Evolutionary conservation across 2,329 filamentous ascomycete species (phyloP).

Genomic region (Diplodia sapinea): DNA sequence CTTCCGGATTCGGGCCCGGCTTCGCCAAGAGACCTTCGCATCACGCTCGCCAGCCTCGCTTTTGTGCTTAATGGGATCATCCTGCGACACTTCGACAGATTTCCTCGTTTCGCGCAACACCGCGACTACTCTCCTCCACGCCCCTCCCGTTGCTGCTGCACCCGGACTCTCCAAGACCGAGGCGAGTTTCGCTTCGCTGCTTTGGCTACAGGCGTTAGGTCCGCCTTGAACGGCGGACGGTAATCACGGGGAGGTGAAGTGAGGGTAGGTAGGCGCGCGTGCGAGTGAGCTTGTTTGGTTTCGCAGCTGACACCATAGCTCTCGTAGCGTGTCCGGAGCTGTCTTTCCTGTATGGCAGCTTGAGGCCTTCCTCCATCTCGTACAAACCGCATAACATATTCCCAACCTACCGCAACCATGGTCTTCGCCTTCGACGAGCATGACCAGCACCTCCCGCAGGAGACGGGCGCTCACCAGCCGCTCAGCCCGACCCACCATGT

Average conservation of each 20-base stretch:
- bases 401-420: constrained; percentile 11
- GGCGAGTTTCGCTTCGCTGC: constrained; percentile 55
- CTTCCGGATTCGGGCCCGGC: constrained; percentile 27
- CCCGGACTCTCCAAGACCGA: constrained; percentile 50
- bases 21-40: constrained; percentile 4
- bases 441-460: constrained; percentile 31
- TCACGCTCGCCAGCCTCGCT: neutral
- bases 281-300: constrained; percentile 15
- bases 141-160: constrained; percentile 31
- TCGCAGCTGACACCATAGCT: constrained; percentile 29
- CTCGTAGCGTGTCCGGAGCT: constrained; percentile 11
- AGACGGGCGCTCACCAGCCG: neutral
- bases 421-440: constrained; percentile 31
- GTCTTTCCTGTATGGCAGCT: constrained; percentile 13
- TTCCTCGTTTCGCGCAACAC: constrained; percentile 40
- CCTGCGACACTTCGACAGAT: constrained; percentile 44
- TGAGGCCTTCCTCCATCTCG: constrained; percentile 17
- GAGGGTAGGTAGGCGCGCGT: constrained; percentile 3
- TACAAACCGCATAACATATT: constrained; percentile 12
- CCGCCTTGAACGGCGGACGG: constrained; percentile 62
- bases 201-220: constrained; percentile 57
- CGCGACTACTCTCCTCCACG: constrained; percentile 44
- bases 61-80: constrained; percentile 53
- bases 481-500: constrained; percentile 7
- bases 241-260: constrained; percentile 42